A percentile compares a stretch with the other conserved stretches of the same genome.
phyloP scores from a whole-genome alignment of 2,329 filamentous ascomycete genomes.

The Kalmusia sp. region DNA sequence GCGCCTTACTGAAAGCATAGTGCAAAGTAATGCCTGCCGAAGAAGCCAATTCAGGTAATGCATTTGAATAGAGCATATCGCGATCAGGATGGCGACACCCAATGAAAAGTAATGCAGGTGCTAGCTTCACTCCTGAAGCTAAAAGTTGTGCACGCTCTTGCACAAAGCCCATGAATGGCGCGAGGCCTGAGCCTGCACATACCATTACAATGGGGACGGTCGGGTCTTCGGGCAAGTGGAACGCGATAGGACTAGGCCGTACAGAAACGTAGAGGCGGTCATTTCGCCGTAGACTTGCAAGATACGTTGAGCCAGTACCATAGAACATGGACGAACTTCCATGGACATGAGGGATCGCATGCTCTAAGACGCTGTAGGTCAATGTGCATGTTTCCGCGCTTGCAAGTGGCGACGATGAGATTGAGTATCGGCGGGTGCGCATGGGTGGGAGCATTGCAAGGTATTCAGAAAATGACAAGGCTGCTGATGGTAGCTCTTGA shows the following conservation, averaged over 20 bases:
- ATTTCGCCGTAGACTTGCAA: conserved; percentile 37
- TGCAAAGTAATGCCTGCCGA: neutral
- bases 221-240: conserved; percentile 47
- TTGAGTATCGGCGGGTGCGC: conserved; percentile 74
- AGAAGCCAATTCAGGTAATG: neutral
- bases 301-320: conserved; percentile 47
- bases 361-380: neutral
- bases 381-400: conserved; percentile 39
- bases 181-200: conserved; percentile 37
- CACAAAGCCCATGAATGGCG: conserved; percentile 41
- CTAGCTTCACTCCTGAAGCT: neutral
- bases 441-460: conserved; percentile 75
- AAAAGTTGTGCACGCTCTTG: conserved; percentile 33
- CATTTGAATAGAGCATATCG: neutral
- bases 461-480: conserved; percentile 64
- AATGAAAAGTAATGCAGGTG: neutral
- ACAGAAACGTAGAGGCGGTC: conserved; percentile 44
- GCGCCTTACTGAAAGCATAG: neutral
- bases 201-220: conserved; percentile 57
- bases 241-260: conserved; percentile 39
- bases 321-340: conserved; percentile 25
- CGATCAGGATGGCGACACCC: neutral
- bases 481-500: conserved; percentile 17
- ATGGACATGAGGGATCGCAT: neutral
- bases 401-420: conserved; percentile 72